Base-by-base conservation (phyloP, 2,329 filamentous ascomycete species). In the Fusarium buharicum region DNA sequence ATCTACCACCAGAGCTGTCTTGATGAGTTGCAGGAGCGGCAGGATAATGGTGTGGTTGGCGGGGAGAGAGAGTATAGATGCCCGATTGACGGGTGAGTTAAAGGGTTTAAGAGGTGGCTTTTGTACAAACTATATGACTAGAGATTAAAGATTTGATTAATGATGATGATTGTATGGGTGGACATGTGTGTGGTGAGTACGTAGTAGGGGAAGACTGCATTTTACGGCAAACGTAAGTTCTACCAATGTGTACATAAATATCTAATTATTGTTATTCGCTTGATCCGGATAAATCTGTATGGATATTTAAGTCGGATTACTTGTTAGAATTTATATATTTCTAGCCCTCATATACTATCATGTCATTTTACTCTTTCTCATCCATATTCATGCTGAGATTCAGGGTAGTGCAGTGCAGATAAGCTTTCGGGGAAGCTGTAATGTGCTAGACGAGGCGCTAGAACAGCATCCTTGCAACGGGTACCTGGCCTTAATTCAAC, bases 1-100 rank as follows among this genome's bases (percentile, higher is more conserved):
- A 85, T 90, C 16, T 90, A 89, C 68, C 89, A 91, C 76, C 82
- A 87, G 72, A 80, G 78, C 22, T 93, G 89, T 71, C 77, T 91
- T 34, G 90, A 94, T 71, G 82, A 85, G 56, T 74, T 89, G 64
- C 85, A 86, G 66, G 82, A 81, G 30, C 79, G 83, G 59, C 79
- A 81, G 52, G 82, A 81, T 66, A 77, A 76, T 62, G 80, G 77
- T 53, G 83, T 77, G 58, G 76, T 81, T 8, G 76, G 77, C 30
- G 79, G 77, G 36, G 78, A 82, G 63, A 75, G 77, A 61, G 82
- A 80, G 70, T 86, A 84, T 71, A 79, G 77, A 65, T 86, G 84
- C 70, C 84, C 84, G 10, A 81, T 87, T 70, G 84, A 87, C 69
- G 83, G 83, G 50, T 85, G 73, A 73, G 37, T 17, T 49, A 34